Base-by-base conservation (phyloP, 208 protist genomes). In the Crithidia brevicula region DNA sequence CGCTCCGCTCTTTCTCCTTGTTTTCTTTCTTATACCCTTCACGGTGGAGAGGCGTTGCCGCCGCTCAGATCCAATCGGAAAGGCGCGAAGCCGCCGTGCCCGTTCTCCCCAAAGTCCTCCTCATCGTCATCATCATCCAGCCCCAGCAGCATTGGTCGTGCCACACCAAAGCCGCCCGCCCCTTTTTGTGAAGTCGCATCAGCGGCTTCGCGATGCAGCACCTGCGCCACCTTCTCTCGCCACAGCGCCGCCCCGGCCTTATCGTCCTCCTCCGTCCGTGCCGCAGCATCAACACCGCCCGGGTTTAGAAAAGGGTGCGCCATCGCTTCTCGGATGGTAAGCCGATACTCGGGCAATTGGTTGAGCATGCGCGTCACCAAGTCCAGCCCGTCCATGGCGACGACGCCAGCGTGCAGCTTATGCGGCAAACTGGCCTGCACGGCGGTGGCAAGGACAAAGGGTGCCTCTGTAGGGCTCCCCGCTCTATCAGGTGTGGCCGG, bases 281-380 rank as follows among this genome's bases (percentile, higher is more conserved):
- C 2, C 25, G 16, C 46, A 28, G 40, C 42, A 11, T 3, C 34
- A 28, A 31, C 65, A 0, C 36, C 62, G 22, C 43, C 13, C 18
- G 61, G 69, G 28, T 27, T 51, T 25, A 96, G 50, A 51, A 95
- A 96, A 0, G 87, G 85, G 51, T 96, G 89, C 31, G 31, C 42
- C 22, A 94, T 77, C 4, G 86, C 89, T 16, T 83, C 87, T 3
- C 69, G 61, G 0, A 72, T 31, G 5, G 89, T 86, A 66, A 95
- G 78, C 42, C 92, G 86, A 27, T 72, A 60, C 50, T 77, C 67
- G 1, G 85, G 87, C 38, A 82, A 50, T 6, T 85, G 27, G 11
- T 67, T 46, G 33, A 96, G 78, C 87, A 96, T 88, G 25, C 79
- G 73, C 36, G 80, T 73, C 28, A 95, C 77, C 13, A 96, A 65